These are phyloP conservation scores for Pichia heedii DNA, from an alignment of 805 yeast species.

Conservation along the genomic window DNA sequence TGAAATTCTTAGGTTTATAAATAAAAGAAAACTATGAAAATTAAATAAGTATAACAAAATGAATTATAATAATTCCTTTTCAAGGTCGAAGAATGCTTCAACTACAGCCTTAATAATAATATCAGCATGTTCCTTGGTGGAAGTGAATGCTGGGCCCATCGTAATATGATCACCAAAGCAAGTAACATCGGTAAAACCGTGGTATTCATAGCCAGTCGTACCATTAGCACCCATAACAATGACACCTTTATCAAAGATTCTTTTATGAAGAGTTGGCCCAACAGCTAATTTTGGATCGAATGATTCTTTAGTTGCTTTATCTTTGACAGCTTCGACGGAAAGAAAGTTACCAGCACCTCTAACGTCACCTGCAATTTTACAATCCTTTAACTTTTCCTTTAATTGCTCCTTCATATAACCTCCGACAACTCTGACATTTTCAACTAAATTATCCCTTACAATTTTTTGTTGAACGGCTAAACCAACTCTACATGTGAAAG, in stretches of 20 bases:
- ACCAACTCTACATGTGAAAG: conserved; percentile 38
- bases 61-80: conserved; percentile 16
- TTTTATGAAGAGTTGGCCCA: conserved; percentile 27
- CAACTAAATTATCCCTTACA: conserved; percentile 24
- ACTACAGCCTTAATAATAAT: conserved; percentile 32
- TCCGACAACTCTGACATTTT: conserved; percentile 37
- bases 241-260: conserved; percentile 38
- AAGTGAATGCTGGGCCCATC: conserved; percentile 39
- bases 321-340: conserved; percentile 48
- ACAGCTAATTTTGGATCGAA: conserved; percentile 31
- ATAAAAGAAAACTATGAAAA: not conserved
- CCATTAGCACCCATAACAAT: conserved; percentile 40
- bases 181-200: conserved; percentile 23
- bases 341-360: conserved; percentile 58
- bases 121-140: conserved; percentile 35
- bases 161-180: conserved; percentile 35
- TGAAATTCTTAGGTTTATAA: too few relatives aligned
- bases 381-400: conserved; percentile 27
- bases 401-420: conserved; percentile 32
- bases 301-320: conserved; percentile 41
- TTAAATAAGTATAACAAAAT: not conserved
- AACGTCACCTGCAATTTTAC: conserved; percentile 44
- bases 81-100: conserved; percentile 33
- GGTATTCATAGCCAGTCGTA: conserved; percentile 21
- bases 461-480: conserved; percentile 38